These are phyloP conservation scores for Datura wrightii DNA, from an alignment of 257 asterid species.

Conservation along the genomic window DNA sequence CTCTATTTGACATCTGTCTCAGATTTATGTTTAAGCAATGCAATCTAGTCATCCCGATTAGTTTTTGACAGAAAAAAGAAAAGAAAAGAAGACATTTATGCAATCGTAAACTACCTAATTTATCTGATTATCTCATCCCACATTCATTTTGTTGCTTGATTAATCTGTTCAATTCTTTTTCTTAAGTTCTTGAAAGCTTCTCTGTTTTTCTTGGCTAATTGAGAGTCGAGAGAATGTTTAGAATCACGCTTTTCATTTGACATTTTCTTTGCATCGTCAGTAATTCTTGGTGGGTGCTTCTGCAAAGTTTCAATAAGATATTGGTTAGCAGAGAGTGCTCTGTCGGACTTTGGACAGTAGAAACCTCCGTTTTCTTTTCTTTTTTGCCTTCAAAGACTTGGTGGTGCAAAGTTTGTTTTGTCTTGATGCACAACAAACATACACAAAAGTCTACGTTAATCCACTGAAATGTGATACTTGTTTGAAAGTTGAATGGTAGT, in stretches of 20 bases:
- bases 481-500: not conserved
- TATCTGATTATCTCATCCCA: not conserved
- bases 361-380: not conserved
- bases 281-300: not conserved
- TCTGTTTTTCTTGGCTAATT: not conserved
- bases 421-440: not conserved
- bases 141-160: slow-evolving; percentile 3
- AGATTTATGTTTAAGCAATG: not conserved
- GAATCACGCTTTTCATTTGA: not conserved
- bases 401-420: not conserved
- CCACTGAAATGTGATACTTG: slow-evolving; percentile 1
- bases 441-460: not conserved
- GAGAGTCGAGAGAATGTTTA: not conserved
- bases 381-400: not conserved
- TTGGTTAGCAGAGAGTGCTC: not conserved
- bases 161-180: not conserved
- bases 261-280: not conserved
- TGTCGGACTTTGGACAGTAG: not conserved
- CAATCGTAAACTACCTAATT: not conserved
- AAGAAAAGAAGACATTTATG: not conserved
- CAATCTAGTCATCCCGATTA: not conserved
- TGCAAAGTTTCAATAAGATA: not conserved
- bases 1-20: not conserved
- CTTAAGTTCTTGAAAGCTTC: not conserved
- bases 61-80: not conserved